phyloP scores from a whole-genome alignment of 202 grass and related monocot genomes.

The Tripidium arundinaceum region DNA sequence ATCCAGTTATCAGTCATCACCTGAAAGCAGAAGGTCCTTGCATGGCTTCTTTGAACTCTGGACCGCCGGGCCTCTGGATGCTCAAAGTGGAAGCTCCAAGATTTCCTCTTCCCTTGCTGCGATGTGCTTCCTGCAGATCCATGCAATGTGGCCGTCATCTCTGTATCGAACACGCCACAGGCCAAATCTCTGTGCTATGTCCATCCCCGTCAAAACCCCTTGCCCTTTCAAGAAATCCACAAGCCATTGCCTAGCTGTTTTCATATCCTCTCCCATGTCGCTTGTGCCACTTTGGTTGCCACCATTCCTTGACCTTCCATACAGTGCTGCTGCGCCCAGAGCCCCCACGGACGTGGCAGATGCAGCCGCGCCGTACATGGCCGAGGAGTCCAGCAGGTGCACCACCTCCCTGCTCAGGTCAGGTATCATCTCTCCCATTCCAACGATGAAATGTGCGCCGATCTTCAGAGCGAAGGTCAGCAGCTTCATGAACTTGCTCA shows the following conservation, averaged over 20 bases:
- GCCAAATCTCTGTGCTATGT: slow-evolving; percentile 77
- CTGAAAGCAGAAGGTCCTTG: neutral
- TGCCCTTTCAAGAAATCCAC: slow-evolving; percentile 84
- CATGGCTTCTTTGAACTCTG: slow-evolving; percentile 2
- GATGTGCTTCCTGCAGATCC: slow-evolving; percentile 85
- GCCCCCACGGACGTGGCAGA: slow-evolving; percentile 41
- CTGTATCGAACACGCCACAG: slow-evolving; percentile 79
- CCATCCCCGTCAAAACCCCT: slow-evolving; percentile 60
- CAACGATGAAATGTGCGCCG: slow-evolving; percentile 68
- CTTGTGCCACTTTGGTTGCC: slow-evolving; percentile 29
- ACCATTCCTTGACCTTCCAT: slow-evolving; percentile 43
- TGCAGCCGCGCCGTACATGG: slow-evolving; percentile 43
- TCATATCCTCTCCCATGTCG: slow-evolving; percentile 61
- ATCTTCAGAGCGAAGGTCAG: slow-evolving; percentile 90
- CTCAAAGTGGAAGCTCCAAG: slow-evolving; percentile 65
- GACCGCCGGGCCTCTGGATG: slow-evolving; percentile 19
- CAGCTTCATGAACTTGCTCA: slow-evolving; percentile 86
- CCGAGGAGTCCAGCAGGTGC: slow-evolving; percentile 61
- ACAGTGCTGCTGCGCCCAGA: slow-evolving; percentile 51
- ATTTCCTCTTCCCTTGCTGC: slow-evolving; percentile 54
- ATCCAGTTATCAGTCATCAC: neutral
- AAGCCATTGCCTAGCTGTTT: slow-evolving; percentile 74
- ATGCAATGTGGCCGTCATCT: slow-evolving; percentile 68
- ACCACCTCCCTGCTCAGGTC: slow-evolving; percentile 74
- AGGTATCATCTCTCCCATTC: slow-evolving; percentile 96